These are phyloP conservation scores for Capronia coronata DNA, from an alignment of 2,329 filamentous ascomycete species.

Conservation along the genomic window DNA sequence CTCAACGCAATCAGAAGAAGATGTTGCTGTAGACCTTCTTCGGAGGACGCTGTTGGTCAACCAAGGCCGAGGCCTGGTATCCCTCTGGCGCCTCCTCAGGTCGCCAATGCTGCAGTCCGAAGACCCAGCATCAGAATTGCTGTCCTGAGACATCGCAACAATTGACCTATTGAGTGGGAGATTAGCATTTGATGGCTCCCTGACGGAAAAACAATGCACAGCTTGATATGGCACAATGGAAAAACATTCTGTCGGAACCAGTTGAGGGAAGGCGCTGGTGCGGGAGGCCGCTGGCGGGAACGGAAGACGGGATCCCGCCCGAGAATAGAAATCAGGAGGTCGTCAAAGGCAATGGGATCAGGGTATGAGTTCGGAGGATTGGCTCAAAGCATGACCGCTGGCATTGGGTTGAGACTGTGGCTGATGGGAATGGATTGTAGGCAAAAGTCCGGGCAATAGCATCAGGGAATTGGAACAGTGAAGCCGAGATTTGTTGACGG, in stretches of 20 bases:
- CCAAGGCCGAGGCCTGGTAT: slow-evolving; percentile 21
- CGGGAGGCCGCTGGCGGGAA: neutral
- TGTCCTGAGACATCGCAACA: slow-evolving; percentile 4
- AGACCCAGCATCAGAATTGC: slow-evolving; percentile 5
- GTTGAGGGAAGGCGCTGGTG: neutral
- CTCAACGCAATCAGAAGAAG: slow-evolving; percentile 8
- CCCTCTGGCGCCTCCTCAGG: slow-evolving; percentile 16
- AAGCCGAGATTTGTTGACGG: too few species aligned
- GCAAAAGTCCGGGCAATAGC: too few species aligned
- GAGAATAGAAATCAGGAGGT: neutral
- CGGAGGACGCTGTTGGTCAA: slow-evolving; percentile 21
- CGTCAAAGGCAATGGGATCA: neutral
- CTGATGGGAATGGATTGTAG: too few species aligned
- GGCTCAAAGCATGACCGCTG: too few species aligned
- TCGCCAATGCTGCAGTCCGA: slow-evolving; percentile 7
- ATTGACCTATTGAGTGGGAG: neutral
- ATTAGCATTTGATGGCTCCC: neutral
- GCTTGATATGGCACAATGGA: neutral
- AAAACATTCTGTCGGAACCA: neutral
- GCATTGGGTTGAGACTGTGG: too few species aligned
- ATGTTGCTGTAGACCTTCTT: slow-evolving; percentile 7
- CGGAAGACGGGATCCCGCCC: neutral
- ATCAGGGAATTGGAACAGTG: too few species aligned
- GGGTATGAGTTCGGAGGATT: too few species aligned
- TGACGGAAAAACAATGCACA: too few species aligned